These are phyloP conservation scores for Letharia columbiana DNA, from an alignment of 495 filamentous ascomycete species.

Conservation along the genomic window DNA sequence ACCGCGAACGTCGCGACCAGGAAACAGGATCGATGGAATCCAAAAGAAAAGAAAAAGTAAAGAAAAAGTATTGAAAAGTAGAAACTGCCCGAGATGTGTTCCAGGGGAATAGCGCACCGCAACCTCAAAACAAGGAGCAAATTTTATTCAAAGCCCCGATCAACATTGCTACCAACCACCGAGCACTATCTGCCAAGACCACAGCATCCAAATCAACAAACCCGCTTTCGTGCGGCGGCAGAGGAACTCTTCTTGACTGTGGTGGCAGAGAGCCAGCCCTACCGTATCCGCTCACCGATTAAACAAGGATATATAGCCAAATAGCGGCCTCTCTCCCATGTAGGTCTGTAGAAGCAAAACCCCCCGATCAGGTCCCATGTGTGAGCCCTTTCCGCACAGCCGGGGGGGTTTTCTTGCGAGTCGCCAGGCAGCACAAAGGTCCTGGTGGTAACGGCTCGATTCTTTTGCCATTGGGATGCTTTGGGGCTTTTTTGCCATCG, in stretches of 20 bases:
- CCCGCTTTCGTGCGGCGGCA: not conserved
- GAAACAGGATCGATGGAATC: too few relatives aligned
- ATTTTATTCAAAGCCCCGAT: too few relatives aligned
- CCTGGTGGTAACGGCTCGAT: slow-evolving; percentile 29
- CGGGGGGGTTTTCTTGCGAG: not conserved
- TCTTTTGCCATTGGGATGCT: slow-evolving; percentile 8
- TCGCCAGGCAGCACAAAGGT: not conserved
- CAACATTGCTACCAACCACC: too few relatives aligned
- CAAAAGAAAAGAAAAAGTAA: too few relatives aligned
- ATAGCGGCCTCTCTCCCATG: not conserved
- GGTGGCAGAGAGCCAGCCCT: not conserved
- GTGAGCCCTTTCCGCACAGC: not conserved
- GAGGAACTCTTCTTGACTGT: not conserved
- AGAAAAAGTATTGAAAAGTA: too few relatives aligned
- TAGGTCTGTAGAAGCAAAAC: slow-evolving; percentile 8
- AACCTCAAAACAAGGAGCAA: too few relatives aligned
- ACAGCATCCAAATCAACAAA: too few relatives aligned
- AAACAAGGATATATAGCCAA: not conserved
- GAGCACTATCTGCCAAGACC: too few relatives aligned
- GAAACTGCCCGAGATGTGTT: not conserved
- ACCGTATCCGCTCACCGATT: not conserved
- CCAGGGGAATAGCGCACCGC: too few relatives aligned
- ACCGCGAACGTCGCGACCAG: not conserved
- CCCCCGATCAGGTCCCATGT: slow-evolving; percentile 3
- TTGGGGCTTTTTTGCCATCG: not conserved